phyloP scores from a whole-genome alignment of 208 protist genomes.

The Wallacemonas collosoma region DNA sequence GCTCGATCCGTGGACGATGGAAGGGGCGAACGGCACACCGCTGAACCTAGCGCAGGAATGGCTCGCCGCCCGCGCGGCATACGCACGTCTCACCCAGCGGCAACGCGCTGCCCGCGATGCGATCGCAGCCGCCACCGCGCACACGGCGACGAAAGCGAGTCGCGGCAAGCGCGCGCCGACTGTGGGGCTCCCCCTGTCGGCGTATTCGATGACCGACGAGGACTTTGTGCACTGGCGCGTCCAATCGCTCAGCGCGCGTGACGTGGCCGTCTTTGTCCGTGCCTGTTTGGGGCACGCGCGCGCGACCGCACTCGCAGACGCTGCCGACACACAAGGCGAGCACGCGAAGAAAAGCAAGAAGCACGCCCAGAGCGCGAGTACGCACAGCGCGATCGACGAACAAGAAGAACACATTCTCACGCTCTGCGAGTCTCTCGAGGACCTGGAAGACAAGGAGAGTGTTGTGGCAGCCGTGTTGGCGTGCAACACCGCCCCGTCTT shows the following conservation, averaged over 20 bases:
- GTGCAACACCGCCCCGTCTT: background rate
- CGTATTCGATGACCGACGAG: constrained; percentile 4
- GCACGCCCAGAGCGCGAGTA: too few relatives aligned
- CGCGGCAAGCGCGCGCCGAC: background rate
- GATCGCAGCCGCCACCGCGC: constrained; percentile 14
- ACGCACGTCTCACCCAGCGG: constrained; percentile 39
- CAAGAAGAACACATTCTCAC: constrained; percentile 11
- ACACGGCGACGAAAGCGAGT: background rate
- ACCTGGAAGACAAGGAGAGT: background rate
- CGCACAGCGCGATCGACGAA: background rate
- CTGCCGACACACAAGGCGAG: background rate
- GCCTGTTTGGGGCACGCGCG: constrained; percentile 27
- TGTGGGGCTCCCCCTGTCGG: background rate
- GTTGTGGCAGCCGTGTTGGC: background rate
- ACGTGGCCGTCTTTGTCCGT: constrained; percentile 51
- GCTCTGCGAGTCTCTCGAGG: constrained; percentile 26
- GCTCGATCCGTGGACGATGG: constrained; percentile 98
- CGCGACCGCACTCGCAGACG: background rate
- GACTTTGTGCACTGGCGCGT: constrained; percentile 40
- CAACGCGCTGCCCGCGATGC: background rate
- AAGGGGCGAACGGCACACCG: constrained; percentile 82
- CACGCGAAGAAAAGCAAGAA: too few relatives aligned
- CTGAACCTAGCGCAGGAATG: constrained; percentile 88
- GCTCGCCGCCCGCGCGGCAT: constrained; percentile 59
- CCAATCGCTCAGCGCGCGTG: constrained; percentile 56